phyloP scores from a whole-genome alignment of 2,329 filamentous ascomycete species.

The Endothia cerciana region DNA sequence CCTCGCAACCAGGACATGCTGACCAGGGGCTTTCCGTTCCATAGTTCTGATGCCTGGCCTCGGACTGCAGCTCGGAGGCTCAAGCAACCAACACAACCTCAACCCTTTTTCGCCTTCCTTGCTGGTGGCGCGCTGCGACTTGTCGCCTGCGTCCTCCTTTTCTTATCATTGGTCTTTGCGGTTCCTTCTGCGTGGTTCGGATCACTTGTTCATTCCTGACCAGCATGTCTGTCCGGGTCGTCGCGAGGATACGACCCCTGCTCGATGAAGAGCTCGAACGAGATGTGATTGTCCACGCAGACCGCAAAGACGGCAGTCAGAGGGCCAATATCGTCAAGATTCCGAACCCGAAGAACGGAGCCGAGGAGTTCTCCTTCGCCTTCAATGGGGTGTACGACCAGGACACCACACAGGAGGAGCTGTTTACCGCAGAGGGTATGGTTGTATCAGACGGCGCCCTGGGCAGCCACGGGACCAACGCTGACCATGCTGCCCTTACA shows the following conservation, averaged over 20 bases:
- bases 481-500: slow-evolving; percentile 43
- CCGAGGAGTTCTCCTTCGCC: slow-evolving; percentile 89
- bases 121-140: neutral
- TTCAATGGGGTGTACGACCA: slow-evolving; percentile 94
- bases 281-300: slow-evolving; percentile 80
- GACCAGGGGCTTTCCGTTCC: neutral
- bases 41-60: neutral
- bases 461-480: neutral
- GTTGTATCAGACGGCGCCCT: slow-evolving; percentile 22
- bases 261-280: slow-evolving; percentile 83
- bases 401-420: slow-evolving; percentile 76
- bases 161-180: neutral
- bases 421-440: slow-evolving; percentile 88
- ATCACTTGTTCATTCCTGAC: neutral
- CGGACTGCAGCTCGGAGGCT: neutral
- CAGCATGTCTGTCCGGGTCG: slow-evolving; percentile 74
- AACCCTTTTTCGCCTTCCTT: neutral
- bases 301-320: slow-evolving; percentile 63
- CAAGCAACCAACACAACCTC: neutral
- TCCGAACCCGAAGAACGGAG: slow-evolving; percentile 90
- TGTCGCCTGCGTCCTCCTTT: neutral
- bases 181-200: neutral
- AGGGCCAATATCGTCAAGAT: slow-evolving; percentile 78
- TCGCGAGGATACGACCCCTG: slow-evolving; percentile 87
- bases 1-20: slow-evolving; percentile 10